These are phyloP conservation scores for Sporothrix pseudoabietina DNA, from an alignment of 2,329 filamentous ascomycete species.

Conservation along the genomic window DNA sequence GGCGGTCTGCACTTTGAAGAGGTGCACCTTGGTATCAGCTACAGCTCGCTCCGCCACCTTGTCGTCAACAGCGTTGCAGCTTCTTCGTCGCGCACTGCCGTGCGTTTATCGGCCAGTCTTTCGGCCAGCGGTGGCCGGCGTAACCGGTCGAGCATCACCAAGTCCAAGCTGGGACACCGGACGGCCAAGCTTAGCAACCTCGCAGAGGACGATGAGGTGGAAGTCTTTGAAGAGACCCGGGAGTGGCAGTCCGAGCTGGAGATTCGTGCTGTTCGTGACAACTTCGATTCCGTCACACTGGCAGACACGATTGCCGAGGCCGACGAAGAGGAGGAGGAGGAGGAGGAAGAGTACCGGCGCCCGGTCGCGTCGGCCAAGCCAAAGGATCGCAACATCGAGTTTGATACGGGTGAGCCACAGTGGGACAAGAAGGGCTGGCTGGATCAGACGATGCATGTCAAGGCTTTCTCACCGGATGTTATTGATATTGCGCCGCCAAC, in stretches of 20 bases:
- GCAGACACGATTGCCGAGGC: constrained; percentile 23
- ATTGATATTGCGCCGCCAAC: constrained; percentile 35
- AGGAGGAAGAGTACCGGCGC: constrained; percentile 1
- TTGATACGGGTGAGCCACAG: constrained; percentile 37
- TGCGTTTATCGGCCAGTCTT: constrained; percentile 32
- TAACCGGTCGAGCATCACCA: background rate
- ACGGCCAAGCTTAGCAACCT: constrained; percentile 8
- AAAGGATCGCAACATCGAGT: background rate
- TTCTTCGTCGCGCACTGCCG: constrained; percentile 41
- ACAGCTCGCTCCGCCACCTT: constrained; percentile 37
- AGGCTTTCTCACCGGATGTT: constrained; percentile 42
- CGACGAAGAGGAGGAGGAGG: constrained; percentile 32
- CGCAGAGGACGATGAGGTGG: constrained; percentile 23
- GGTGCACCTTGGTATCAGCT: constrained; percentile 37
- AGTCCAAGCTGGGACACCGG: constrained; percentile 6
- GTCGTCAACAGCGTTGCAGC: constrained; percentile 40
- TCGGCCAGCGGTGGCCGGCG: constrained; percentile 1
- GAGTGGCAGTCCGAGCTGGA: background rate
- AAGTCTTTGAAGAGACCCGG: constrained; percentile 33
- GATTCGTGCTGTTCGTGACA: background rate
- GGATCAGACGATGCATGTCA: constrained; percentile 37
- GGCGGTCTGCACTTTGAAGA: constrained; percentile 39
- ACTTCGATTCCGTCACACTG: background rate
- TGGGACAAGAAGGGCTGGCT: constrained; percentile 40
- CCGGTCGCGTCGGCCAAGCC: background rate